phyloP scores from a whole-genome alignment of 371 early-diverging fungal genomes.

The Smittium culicis region DNA sequence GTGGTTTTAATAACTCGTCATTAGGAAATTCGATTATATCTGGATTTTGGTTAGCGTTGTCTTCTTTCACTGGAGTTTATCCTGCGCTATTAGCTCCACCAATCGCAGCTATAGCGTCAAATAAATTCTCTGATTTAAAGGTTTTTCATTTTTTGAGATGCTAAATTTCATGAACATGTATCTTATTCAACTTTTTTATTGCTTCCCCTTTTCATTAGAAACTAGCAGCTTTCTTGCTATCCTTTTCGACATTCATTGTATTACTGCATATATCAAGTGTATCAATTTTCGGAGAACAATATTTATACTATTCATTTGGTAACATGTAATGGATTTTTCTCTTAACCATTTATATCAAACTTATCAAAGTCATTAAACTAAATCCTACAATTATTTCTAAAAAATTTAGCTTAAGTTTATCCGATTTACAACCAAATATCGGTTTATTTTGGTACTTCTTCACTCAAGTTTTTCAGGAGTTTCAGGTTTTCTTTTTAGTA shows the following conservation, averaged over 20 bases:
- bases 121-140: not conserved
- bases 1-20: constrained; percentile 6
- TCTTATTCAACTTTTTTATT: no score
- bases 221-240: constrained; percentile 12
- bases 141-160: not conserved
- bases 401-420: constrained; percentile 36
- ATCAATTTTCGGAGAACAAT: constrained; percentile 19
- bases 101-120: constrained; percentile 32
- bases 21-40: constrained; percentile 35
- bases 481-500: constrained; percentile 76
- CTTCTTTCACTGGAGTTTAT: constrained; percentile 66
- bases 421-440: constrained; percentile 86
- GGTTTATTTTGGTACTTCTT: constrained; percentile 97
- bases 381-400: not conserved
- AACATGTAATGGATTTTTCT: not conserved
- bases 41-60: constrained; percentile 54
- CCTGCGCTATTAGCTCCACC: constrained; percentile 66
- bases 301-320: constrained; percentile 19
- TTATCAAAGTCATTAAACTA: no score
- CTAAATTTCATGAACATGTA: no score
- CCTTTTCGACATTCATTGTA: constrained; percentile 12
- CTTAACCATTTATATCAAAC: no score
- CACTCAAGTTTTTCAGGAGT: constrained; percentile 95
- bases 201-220: not conserved
- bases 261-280: constrained; percentile 16